Percentiles rank a stretch among this genome's conserved stretches.
phyloP scores from a whole-genome alignment of 2,329 filamentous ascomycete species.

The Leptodontidium sp. region DNA sequence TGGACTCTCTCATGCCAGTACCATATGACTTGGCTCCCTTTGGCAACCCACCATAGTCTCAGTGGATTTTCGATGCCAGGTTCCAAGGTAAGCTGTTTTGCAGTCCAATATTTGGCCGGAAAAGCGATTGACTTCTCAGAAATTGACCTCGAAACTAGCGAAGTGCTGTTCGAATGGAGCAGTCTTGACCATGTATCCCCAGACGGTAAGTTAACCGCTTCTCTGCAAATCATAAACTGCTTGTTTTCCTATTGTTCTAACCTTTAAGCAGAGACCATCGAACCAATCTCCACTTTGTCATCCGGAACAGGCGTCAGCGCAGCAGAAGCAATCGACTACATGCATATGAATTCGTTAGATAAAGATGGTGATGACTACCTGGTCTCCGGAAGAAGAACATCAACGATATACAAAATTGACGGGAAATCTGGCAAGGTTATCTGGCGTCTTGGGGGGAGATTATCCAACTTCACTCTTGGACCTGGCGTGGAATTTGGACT shows the following conservation, averaged over 20 bases:
- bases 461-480: too few relatives aligned
- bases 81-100: constrained; percentile 55
- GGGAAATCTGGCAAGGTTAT: too few relatives aligned
- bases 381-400: too few relatives aligned
- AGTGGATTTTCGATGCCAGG: constrained; percentile 63
- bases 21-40: constrained; percentile 54
- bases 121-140: constrained; percentile 32
- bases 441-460: too few relatives aligned
- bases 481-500: constrained; percentile 51
- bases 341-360: too few relatives aligned
- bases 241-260: too few relatives aligned
- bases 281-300: too few relatives aligned
- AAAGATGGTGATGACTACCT: too few relatives aligned
- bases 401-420: too few relatives aligned
- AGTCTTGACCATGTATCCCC: constrained; percentile 60
- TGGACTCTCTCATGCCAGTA: constrained; percentile 62
- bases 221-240: not conserved
- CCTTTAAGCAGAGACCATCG: too few relatives aligned
- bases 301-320: too few relatives aligned
- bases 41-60: constrained; percentile 56
- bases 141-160: constrained; percentile 54
- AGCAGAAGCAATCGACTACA: too few relatives aligned
- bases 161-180: constrained; percentile 66
- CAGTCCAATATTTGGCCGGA: constrained; percentile 29
- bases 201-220: constrained; percentile 47